A percentile compares a stretch with the other conserved stretches of the same genome.
Evolutionary conservation across 2,329 filamentous ascomycete species (phyloP).

Genomic region (Microdochium nivale): DNA sequence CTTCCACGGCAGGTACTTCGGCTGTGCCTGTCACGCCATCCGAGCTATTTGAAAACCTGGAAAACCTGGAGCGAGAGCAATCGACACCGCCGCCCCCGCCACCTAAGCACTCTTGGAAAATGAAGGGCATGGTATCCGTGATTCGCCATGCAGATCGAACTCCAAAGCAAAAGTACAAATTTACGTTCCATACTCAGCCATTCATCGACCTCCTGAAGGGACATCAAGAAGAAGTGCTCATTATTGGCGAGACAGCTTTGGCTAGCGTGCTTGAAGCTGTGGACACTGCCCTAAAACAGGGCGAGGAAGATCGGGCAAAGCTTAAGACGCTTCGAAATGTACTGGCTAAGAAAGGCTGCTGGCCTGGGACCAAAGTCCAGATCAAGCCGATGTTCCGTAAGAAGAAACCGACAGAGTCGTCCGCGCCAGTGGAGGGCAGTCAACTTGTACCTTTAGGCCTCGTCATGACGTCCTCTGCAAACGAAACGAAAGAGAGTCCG

Average conservation of each 20-base stretch:
- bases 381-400: slow-evolving; percentile 99
- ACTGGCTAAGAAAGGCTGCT: slow-evolving; percentile 82
- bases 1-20: slow-evolving; percentile 19
- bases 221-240: slow-evolving; percentile 89
- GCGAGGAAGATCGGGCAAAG: slow-evolving; percentile 78
- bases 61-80: slow-evolving; percentile 21
- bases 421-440: slow-evolving; percentile 25
- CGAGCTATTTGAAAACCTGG: slow-evolving; percentile 19
- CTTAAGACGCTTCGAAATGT: slow-evolving; percentile 80
- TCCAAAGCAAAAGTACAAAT: slow-evolving; percentile 99
- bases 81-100: slow-evolving; percentile 55
- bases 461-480: slow-evolving; percentile 10
- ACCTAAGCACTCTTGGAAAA: slow-evolving; percentile 91
- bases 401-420: slow-evolving; percentile 57
- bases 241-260: slow-evolving; percentile 85
- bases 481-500: slow-evolving; percentile 13
- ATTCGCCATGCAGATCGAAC: slow-evolving; percentile 95
- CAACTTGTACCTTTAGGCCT: slow-evolving; percentile 19
- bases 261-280: slow-evolving; percentile 86
- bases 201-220: slow-evolving; percentile 93
- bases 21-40: slow-evolving; percentile 28
- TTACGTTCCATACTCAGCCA: slow-evolving; percentile 93
- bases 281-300: slow-evolving; percentile 66
- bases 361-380: slow-evolving; percentile 95
- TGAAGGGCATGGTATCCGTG: slow-evolving; percentile 95